Evolutionary conservation across 2,329 filamentous ascomycete species (phyloP).

Genomic region (Bipolaris bicolor): DNA sequence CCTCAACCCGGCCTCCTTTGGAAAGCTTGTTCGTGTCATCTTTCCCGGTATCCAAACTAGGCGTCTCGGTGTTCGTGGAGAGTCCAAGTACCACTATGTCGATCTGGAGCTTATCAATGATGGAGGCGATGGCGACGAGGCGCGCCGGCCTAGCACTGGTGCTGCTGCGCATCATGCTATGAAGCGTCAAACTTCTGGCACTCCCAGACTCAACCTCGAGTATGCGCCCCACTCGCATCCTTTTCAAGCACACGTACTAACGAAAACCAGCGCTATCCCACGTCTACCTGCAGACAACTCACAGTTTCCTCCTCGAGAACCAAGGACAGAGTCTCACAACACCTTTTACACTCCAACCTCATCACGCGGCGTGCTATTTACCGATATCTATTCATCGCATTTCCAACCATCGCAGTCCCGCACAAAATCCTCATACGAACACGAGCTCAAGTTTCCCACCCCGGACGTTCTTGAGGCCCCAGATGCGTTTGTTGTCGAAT

Average conservation of each 20-base stretch:
- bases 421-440: slow-evolving; percentile 63
- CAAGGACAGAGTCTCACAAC: slow-evolving; percentile 35
- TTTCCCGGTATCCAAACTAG: slow-evolving; percentile 95
- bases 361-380: slow-evolving; percentile 54
- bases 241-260: slow-evolving; percentile 13
- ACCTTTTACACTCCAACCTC: slow-evolving; percentile 45
- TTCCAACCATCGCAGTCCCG: slow-evolving; percentile 46
- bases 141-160: slow-evolving; percentile 28
- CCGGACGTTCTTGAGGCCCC: slow-evolving; percentile 62
- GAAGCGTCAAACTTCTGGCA: slow-evolving; percentile 43
- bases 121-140: slow-evolving; percentile 36
- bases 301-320: slow-evolving; percentile 51
- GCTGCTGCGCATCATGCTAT: slow-evolving; percentile 30
- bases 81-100: slow-evolving; percentile 97
- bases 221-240: slow-evolving; percentile 16
- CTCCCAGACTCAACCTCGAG: slow-evolving; percentile 46
- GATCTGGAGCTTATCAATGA: slow-evolving; percentile 60
- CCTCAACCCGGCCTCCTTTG: slow-evolving; percentile 95
- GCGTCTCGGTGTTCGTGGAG: slow-evolving; percentile 87
- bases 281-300: slow-evolving; percentile 57
- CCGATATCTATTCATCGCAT: slow-evolving; percentile 53
- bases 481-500: slow-evolving; percentile 72
- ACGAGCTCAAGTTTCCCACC: slow-evolving; percentile 67
- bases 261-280: slow-evolving; percentile 48
- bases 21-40: slow-evolving; percentile 93